A percentile compares a stretch with the other conserved stretches of the same genome.
Evolutionary conservation across 805 yeast genomes (phyloP).

Genomic region (Suhomyces pyralidae): DNA sequence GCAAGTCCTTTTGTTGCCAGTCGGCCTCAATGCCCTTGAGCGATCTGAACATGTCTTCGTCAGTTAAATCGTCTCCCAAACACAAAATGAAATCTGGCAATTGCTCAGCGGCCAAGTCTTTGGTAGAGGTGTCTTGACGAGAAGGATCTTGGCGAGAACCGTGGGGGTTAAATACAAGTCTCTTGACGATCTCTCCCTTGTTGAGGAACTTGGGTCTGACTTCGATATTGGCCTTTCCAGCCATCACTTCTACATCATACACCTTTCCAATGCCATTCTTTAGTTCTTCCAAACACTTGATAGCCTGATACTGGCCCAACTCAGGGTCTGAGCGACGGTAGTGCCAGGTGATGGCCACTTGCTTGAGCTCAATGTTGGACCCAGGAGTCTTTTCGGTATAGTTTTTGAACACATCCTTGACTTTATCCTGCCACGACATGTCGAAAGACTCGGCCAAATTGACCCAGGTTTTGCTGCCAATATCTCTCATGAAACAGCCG

Average conservation of each 20-base stretch:
- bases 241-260: conserved; percentile 90
- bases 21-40: conserved; percentile 58
- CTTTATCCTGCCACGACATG: conserved; percentile 93
- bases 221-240: conserved; percentile 95
- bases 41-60: conserved; percentile 94
- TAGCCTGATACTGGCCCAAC: conserved; percentile 83
- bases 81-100: conserved; percentile 85
- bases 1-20: conserved; percentile 45
- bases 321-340: conserved; percentile 94
- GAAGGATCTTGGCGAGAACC: conserved; percentile 49
- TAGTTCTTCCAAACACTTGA: conserved; percentile 64
- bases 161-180: conserved; percentile 65
- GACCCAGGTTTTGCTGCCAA: conserved; percentile 67
- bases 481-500: conserved; percentile 87
- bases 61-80: conserved; percentile 94
- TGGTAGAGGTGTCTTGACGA: conserved; percentile 15
- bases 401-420: conserved; percentile 64
- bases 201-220: conserved; percentile 94
- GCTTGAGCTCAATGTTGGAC: conserved; percentile 77
- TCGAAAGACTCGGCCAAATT: conserved; percentile 79
- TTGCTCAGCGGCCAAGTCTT: conserved; percentile 36
- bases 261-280: conserved; percentile 54
- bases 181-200: conserved; percentile 92
- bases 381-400: conserved; percentile 92
- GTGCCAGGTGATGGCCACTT: conserved; percentile 97